These are phyloP conservation scores for Aspergillus ochraceoroseus DNA, from an alignment of 2,329 filamentous ascomycete genomes.

Conservation along the genomic window DNA sequence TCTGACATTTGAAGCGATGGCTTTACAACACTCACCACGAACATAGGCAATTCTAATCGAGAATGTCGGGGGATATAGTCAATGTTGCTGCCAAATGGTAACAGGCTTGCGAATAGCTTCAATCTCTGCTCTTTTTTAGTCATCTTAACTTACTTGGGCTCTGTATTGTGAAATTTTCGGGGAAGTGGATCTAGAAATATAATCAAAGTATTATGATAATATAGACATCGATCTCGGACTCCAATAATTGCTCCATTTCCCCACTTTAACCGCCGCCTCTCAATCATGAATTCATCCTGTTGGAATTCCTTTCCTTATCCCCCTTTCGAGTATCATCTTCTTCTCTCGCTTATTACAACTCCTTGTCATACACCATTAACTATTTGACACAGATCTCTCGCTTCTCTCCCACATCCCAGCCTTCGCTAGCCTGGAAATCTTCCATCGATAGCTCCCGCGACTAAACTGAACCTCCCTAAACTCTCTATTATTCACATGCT, in stretches of 20 bases:
- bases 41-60: too few species aligned
- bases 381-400: too few species aligned
- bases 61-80: too few species aligned
- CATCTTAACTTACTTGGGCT: not conserved
- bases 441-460: conserved; percentile 17
- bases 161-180: too few species aligned
- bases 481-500: not conserved
- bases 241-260: not conserved
- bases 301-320: not conserved
- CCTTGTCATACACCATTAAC: not conserved
- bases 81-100: too few species aligned
- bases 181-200: not conserved
- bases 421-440: conserved; percentile 8
- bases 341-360: not conserved
- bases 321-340: not conserved
- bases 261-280: not conserved
- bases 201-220: not conserved
- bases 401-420: conserved; percentile 5
- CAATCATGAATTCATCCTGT: too few species aligned
- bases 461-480: conserved; percentile 11
- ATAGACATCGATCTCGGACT: conserved; percentile 1
- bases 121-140: not conserved
- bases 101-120: conserved; percentile 4
- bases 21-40: too few species aligned
- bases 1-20: too few species aligned